Base-by-base conservation (phyloP, 2,329 filamentous ascomycete genomes). In the Rutstroemia sydowiana region DNA sequence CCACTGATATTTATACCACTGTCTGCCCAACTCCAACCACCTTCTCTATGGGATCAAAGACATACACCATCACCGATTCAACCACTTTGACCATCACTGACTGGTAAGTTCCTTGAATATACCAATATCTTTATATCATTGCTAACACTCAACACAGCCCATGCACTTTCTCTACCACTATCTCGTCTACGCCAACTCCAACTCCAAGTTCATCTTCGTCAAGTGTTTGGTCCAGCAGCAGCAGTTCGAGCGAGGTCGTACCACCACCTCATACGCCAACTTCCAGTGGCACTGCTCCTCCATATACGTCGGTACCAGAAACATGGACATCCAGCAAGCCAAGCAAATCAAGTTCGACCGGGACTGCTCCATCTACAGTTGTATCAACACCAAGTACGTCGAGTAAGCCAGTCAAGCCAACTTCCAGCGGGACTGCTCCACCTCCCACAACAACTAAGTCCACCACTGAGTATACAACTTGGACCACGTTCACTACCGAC, bases 11-110 rank as follows among this genome's bases (percentile, higher is more conserved):
- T 23, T 73, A 69, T 65, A 73, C 70, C 58, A 79, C 76, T 51
- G 49, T 52, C 44, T 52, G 49, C 28, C 48, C 39, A 26, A 20
- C 18, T 18, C 21, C 51, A 11, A 77, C 76, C 42, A 66, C 66
- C 32, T 59, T 77, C 54, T 67, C 69, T 37, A 64, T 72, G 59
- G 68, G 67, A 52, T 65, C 64, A 51, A 60, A 68, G 53, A 75
- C 74, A 54, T 73, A 73, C 66, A 85, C 78, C 61, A 74, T 88
- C 70, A 82, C 82, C 59, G 72, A 77, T 71, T 76, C 71, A 49
- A 71, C 71, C 50, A 71, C 70, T 51, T 60, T 75, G 62, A 76
- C 73, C 60, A 66, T 76, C 61, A 71, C 69, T 55, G 63, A 71
- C 63, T 74, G 73, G 48, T 46, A 45, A 39, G 26, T 39, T 16